A percentile compares a stretch with the other conserved stretches of the same genome.
These are phyloP conservation scores for Leucosporidium creatinivorum DNA, from an alignment of 768 basidiomycete species.

Conservation along the genomic window DNA sequence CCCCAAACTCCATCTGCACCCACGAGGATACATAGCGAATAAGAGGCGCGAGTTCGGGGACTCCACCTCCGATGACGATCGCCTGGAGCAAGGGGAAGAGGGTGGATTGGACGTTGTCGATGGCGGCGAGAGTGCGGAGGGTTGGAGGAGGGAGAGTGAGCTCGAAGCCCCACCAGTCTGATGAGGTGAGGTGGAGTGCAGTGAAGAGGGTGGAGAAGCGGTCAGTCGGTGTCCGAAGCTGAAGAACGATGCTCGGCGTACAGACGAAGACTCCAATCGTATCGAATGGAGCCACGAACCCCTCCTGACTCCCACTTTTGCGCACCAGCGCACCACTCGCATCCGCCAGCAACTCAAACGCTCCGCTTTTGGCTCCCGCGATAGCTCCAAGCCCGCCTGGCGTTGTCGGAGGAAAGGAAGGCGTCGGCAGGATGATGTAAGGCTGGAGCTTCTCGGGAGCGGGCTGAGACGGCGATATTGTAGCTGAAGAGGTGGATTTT, in stretches of 20 bases:
- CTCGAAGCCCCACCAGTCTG: conserved; percentile 90
- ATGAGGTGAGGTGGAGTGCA: no score
- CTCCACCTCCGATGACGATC: conserved; percentile 62
- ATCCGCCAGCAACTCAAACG: conserved; percentile 19
- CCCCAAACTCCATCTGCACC: conserved; percentile 64
- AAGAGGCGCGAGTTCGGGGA: conserved; percentile 66
- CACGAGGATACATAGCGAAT: conserved; percentile 62
- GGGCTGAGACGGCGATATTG: no score
- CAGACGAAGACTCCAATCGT: conserved; percentile 29
- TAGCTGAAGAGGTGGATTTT: no score
- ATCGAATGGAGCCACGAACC: conserved; percentile 21
- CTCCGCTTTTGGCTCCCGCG: conserved; percentile 5
- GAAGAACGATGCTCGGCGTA: conserved; percentile 2
- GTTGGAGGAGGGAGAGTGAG: conserved; percentile 66
- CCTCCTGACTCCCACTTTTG: neutral
- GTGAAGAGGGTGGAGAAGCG: neutral
- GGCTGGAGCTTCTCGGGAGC: no score
- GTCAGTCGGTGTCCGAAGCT: no score
- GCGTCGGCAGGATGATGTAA: no score
- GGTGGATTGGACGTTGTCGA: conserved; percentile 55
- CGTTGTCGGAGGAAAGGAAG: neutral
- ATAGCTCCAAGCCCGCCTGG: conserved; percentile 3
- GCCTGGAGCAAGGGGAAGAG: conserved; percentile 70
- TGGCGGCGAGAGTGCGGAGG: conserved; percentile 55
- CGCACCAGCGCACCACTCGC: conserved; percentile 7